phyloP scores from a whole-genome alignment of 257 asterid genomes.

The Solanum verrucosum region DNA sequence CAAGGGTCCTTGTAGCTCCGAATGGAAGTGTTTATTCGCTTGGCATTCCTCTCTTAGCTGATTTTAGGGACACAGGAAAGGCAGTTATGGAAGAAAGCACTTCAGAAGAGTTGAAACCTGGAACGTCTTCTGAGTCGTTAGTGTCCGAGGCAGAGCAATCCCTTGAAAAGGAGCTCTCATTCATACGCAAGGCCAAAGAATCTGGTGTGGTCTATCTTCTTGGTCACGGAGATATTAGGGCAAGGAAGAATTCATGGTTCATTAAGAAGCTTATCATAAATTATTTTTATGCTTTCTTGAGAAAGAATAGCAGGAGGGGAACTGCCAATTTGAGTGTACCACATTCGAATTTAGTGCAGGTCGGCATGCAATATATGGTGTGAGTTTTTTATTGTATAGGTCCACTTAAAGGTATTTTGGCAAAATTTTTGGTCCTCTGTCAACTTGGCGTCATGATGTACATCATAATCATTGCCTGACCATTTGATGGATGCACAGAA shows the following conservation, averaged over 20 bases:
- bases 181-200: constrained; percentile 73
- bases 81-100: constrained; percentile 39
- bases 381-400: constrained; percentile 3
- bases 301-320: constrained; percentile 86
- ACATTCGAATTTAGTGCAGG: constrained; percentile 80
- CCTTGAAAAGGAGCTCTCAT: constrained; percentile 84
- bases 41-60: constrained; percentile 77
- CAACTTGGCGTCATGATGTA: neutral
- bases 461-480: neutral
- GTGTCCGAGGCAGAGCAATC: constrained; percentile 55
- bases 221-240: constrained; percentile 86
- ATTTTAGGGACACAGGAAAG: constrained; percentile 42
- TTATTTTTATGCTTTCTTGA: constrained; percentile 81
- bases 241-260: constrained; percentile 92
- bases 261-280: constrained; percentile 82
- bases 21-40: constrained; percentile 89
- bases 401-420: neutral
- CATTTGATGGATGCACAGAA: neutral
- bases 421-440: neutral
- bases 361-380: constrained; percentile 95
- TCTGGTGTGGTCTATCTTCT: constrained; percentile 90
- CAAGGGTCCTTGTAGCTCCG: constrained; percentile 74
- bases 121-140: constrained; percentile 24
- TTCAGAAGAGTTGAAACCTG: constrained; percentile 31
- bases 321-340: constrained; percentile 84